Conservation (phyloP, 2,329 filamentous ascomycete species). For the Stemphylium lycopersici region DNA sequence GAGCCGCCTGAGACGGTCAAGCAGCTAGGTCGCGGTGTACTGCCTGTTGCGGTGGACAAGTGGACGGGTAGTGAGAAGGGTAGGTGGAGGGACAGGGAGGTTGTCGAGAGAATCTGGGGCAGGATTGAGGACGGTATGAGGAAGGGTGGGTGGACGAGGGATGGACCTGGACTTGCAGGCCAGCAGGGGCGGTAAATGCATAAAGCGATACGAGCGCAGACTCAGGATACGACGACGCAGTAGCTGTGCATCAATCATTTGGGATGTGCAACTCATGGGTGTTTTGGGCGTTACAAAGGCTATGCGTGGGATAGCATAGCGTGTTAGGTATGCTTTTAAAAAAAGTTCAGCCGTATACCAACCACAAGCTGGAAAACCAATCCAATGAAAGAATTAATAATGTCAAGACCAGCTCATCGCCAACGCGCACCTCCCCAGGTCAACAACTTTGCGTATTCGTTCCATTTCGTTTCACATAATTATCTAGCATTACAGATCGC, state of each 20-base stretch:
- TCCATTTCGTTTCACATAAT: conserved; percentile 2
- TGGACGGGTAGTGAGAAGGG: conserved; percentile 64
- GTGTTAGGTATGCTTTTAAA: not conserved
- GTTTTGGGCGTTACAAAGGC: conserved; percentile 9
- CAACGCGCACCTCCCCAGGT: not conserved
- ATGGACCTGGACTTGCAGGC: conserved; percentile 61
- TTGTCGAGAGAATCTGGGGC: conserved; percentile 92
- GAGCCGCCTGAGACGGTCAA: conserved; percentile 76
- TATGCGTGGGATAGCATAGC: not conserved
- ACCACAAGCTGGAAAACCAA: not conserved
- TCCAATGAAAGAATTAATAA: not conserved
- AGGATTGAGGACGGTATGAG: conserved; percentile 87
- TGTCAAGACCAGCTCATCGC: not conserved
- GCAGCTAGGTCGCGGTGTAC: conserved; percentile 84
- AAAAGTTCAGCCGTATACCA: not conserved
- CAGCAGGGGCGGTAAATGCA: conserved; percentile 21
- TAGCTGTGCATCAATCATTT: not conserved
- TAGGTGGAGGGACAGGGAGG: conserved; percentile 86
- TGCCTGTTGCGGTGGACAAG: conserved; percentile 81
- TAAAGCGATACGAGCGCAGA: not conserved
- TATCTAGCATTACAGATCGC: not conserved
- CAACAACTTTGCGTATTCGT: not conserved
- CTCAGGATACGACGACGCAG: not conserved
- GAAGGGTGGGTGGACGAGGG: conserved; percentile 79
- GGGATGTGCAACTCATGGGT: conserved; percentile 2